A percentile compares a stretch with the other conserved stretches of the same genome.
Evolutionary conservation across 164 flowering plant genomes (phyloP).

Genomic region (Berberis vulgaris): DNA sequence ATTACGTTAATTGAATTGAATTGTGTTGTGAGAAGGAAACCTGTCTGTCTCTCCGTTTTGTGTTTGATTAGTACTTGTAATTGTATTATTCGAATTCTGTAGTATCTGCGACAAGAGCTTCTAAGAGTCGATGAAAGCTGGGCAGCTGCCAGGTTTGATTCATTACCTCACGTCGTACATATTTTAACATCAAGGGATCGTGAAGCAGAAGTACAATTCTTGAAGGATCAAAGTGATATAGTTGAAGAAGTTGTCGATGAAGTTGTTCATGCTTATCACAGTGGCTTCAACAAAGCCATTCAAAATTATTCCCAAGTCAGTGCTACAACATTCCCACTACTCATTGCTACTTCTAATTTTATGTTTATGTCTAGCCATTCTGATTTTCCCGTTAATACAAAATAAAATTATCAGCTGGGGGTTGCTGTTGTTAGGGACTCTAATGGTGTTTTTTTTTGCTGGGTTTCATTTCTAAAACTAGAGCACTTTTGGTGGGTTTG

Average conservation of each 20-base stretch:
- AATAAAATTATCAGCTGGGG: neutral
- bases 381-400: neutral
- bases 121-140: constrained; percentile 77
- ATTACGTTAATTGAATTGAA: neutral
- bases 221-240: constrained; percentile 90
- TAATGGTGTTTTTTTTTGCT: too few species aligned
- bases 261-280: constrained; percentile 93
- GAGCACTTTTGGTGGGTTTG: too few species aligned
- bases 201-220: constrained; percentile 53
- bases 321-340: constrained; percentile 2
- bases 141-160: constrained; percentile 93
- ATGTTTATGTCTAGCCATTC: neutral
- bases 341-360: neutral
- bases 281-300: constrained; percentile 97
- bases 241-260: constrained; percentile 97
- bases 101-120: constrained; percentile 79
- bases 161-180: constrained; percentile 96
- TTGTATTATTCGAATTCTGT: constrained; percentile 7
- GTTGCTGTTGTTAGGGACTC: neutral
- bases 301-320: constrained; percentile 97
- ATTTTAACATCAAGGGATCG: constrained; percentile 94
- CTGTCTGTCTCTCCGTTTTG: too few species aligned
- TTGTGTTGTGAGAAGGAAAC: neutral
- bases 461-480: too few species aligned
- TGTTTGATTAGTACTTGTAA: neutral